Percentiles rank a stretch among this genome's conserved stretches.
These are phyloP conservation scores for Phytopythium mirpurense DNA, from an alignment of 352 stramenopile genomes.

Conservation along the genomic window DNA sequence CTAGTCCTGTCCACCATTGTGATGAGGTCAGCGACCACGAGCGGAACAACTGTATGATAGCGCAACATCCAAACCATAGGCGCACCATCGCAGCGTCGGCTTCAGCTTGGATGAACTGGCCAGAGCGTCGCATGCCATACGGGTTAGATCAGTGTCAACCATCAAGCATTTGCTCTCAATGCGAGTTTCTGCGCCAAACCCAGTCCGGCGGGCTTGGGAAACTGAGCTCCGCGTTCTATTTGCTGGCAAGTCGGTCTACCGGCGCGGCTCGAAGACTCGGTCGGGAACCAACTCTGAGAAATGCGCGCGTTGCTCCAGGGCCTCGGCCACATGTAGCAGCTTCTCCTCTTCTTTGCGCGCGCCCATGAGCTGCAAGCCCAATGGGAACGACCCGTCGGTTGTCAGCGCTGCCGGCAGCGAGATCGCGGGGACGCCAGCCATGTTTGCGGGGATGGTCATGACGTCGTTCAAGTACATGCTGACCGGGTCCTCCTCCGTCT, in stretches of 20 bases:
- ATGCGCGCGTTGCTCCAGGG: constrained; percentile 46
- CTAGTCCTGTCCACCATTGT: no score
- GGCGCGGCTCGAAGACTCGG: constrained; percentile 39
- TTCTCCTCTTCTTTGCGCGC: constrained; percentile 52
- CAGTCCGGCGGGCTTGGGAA: constrained; percentile 34
- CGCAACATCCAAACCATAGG: no score
- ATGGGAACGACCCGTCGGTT: constrained; percentile 44
- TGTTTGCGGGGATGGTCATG: constrained; percentile 88
- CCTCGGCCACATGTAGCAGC: constrained; percentile 56
- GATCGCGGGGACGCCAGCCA: constrained; percentile 84
- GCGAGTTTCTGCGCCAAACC: constrained; percentile 31
- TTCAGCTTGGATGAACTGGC: no score
- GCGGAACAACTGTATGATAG: no score
- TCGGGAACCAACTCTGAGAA: constrained; percentile 44
- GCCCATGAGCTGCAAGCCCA: constrained; percentile 79
- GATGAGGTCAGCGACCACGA: no score
- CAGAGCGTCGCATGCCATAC: no score
- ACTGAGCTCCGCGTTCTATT: background rate
- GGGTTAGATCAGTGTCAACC: no score
- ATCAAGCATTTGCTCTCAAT: constrained; percentile 36
- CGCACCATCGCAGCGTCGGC: no score
- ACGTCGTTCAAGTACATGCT: constrained; percentile 91
- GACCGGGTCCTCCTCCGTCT: constrained; percentile 62
- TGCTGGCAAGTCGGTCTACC: constrained; percentile 8
- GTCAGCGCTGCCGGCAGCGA: constrained; percentile 72